phyloP scores from a whole-genome alignment of 768 basidiomycete genomes.

The Leucocoprinus birnbaumii region DNA sequence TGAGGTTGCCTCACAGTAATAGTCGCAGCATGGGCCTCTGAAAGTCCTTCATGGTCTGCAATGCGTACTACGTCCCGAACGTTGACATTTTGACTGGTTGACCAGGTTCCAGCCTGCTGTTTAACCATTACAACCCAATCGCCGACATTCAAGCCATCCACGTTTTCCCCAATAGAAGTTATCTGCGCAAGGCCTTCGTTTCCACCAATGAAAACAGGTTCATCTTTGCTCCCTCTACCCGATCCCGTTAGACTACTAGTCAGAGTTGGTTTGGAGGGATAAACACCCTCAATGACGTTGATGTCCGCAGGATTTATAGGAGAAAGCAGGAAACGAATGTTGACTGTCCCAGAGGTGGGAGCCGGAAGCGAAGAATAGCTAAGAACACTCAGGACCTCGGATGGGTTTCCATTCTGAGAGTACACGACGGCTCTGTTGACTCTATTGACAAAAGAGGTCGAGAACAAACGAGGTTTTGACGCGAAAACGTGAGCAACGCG shows the following conservation, averaged over 20 bases:
- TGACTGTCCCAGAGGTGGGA: constrained; percentile 55
- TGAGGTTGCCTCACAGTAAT: constrained; percentile 52
- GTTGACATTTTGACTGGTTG: constrained; percentile 49
- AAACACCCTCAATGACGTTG: constrained; percentile 82
- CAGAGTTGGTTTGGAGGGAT: constrained; percentile 58
- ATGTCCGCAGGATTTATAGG: constrained; percentile 83
- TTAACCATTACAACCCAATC: constrained; percentile 78
- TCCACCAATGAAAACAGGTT: constrained; percentile 59
- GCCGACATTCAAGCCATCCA: constrained; percentile 35
- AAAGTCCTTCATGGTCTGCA: constrained; percentile 42
- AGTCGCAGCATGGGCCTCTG: constrained; percentile 68
- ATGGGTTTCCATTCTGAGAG: constrained; percentile 55
- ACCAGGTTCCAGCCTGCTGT: constrained; percentile 77
- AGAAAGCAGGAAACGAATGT: constrained; percentile 64
- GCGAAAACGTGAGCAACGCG: not conserved
- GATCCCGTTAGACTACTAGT: constrained; percentile 30
- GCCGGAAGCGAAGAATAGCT: constrained; percentile 50
- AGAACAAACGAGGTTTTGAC: constrained; percentile 16
- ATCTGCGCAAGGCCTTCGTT: constrained; percentile 78
- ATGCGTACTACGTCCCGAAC: constrained; percentile 60
- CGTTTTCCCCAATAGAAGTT: constrained; percentile 48
- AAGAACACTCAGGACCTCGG: constrained; percentile 52
- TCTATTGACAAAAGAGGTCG: constrained; percentile 25
- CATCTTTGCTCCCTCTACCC: constrained; percentile 26
- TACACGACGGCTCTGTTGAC: constrained; percentile 66